Base-by-base conservation (phyloP, 495 filamentous ascomycete species). In the Penicillium pancosmium region DNA sequence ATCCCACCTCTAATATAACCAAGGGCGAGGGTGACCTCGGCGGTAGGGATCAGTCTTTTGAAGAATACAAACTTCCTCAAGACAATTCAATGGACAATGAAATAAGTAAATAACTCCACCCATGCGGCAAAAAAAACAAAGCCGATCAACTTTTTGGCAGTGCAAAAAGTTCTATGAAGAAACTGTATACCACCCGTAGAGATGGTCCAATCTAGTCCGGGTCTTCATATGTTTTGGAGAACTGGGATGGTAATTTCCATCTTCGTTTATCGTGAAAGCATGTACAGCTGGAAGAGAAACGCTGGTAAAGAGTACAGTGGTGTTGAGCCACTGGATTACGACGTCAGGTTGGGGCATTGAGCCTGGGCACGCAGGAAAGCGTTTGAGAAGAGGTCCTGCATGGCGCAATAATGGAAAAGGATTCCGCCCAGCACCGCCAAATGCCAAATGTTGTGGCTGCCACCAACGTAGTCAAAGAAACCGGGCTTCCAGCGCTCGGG, bases 401-500 rank as follows among this genome's bases (percentile, higher is more conserved):
- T 98, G 23, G 94, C 94, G 23, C 81, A 78, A 70, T 97, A 99
- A 75, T 99, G 94, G 70, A 93, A 98, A 6, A 98, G 73, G 49
- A 99, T 99, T n/a, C 94, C 94, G 18, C 92, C 90, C 25, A 99
- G 74, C 23, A 99, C 94, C 19, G 95, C 95, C 41, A 96, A 72
- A 73, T 99, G 94, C 94, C 95, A 99, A 23, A 98, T 85, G 73
- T 99, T 99, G 74, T 99, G 94, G 70, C 88, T 92, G 50, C 90
- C 91, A 25, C 95, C 95, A 33, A 94, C 78, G 72, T 96, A 99
- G 72, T 99, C 94, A 63, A 98, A 97, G 64, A 85, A 83, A 41
- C 94, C 94, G 0, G 93, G 95, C 62, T 80, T 88, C 90, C 91
- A 99, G 52, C 91, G 82, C 77, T 99, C 94, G 34, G 94, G 94